phyloP scores from a whole-genome alignment of 2,329 filamentous ascomycete species.

The Beauveria bassiana region DNA sequence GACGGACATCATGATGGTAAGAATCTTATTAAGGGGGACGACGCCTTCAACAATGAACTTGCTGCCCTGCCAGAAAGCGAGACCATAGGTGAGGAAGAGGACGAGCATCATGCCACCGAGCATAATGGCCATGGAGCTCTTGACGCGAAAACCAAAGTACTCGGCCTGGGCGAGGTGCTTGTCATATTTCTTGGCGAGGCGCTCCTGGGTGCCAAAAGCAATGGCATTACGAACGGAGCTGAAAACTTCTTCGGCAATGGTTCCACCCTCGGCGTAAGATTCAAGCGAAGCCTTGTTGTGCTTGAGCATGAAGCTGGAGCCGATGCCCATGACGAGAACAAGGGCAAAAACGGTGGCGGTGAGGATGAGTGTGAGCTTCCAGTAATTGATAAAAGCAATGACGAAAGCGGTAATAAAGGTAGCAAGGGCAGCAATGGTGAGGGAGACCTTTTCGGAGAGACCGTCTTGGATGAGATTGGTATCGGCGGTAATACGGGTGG shows the following conservation, averaged over 20 bases:
- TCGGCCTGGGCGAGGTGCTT: slow-evolving; percentile 65
- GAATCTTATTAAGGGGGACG: slow-evolving; percentile 59
- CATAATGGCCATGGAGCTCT: slow-evolving; percentile 68
- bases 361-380: slow-evolving; percentile 87
- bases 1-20: slow-evolving; percentile 83
- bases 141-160: slow-evolving; percentile 67
- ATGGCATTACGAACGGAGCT: slow-evolving; percentile 88
- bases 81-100: slow-evolving; percentile 78
- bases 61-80: slow-evolving; percentile 84
- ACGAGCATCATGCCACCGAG: slow-evolving; percentile 76
- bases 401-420: slow-evolving; percentile 85
- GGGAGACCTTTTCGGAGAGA: slow-evolving; percentile 79
- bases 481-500: slow-evolving; percentile 87
- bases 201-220: slow-evolving; percentile 89
- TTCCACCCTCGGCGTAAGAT: slow-evolving; percentile 77
- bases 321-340: slow-evolving; percentile 65
- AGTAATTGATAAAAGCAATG: slow-evolving; percentile 84
- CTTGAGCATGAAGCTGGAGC: slow-evolving; percentile 68
- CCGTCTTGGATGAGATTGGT: slow-evolving; percentile 91
- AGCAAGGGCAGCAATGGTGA: slow-evolving; percentile 68
- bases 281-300: slow-evolving; percentile 71
- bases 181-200: slow-evolving; percentile 82
- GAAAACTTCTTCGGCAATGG: slow-evolving; percentile 87
- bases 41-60: slow-evolving; percentile 61
- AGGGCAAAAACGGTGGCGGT: slow-evolving; percentile 75